These are phyloP conservation scores for Dacryopinax primogenitus DNA, from an alignment of 768 basidiomycete species.

Conservation along the genomic window DNA sequence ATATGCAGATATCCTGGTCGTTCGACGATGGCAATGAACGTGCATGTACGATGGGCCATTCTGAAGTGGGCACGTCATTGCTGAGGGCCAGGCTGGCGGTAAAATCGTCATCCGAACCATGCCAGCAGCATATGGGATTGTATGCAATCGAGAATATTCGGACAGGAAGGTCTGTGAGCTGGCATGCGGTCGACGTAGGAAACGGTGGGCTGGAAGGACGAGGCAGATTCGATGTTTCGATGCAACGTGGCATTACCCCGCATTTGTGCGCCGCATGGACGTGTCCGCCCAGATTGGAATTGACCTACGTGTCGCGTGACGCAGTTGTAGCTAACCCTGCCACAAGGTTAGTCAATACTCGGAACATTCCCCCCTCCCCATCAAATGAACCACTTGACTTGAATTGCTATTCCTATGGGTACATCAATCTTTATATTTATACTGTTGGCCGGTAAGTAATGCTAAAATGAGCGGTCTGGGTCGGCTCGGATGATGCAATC, in stretches of 20 bases:
- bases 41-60: not conserved
- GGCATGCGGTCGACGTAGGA: not conserved
- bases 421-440: not conserved
- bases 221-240: not conserved
- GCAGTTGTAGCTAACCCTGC: not conserved
- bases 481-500: not conserved
- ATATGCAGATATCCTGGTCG: not conserved
- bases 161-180: not conserved
- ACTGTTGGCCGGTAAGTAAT: not conserved
- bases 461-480: constrained; percentile 1
- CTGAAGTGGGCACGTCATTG: not conserved
- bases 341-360: not conserved
- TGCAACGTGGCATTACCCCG: not conserved
- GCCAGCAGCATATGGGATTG: not conserved
- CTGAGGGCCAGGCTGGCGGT: not conserved
- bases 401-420: not conserved
- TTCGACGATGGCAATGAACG: not conserved
- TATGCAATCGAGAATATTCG: not conserved
- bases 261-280: not conserved
- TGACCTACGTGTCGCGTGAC: not conserved
- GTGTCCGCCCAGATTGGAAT: too few relatives aligned
- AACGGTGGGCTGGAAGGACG: not conserved
- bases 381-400: not conserved
- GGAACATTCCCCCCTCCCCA: not conserved
- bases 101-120: not conserved